Evolutionary conservation across 1,139 yeast species (phyloP), one percentile per base, ranked within the genome.

Genomic region (Debaryomyces psychrophilus): DNA sequence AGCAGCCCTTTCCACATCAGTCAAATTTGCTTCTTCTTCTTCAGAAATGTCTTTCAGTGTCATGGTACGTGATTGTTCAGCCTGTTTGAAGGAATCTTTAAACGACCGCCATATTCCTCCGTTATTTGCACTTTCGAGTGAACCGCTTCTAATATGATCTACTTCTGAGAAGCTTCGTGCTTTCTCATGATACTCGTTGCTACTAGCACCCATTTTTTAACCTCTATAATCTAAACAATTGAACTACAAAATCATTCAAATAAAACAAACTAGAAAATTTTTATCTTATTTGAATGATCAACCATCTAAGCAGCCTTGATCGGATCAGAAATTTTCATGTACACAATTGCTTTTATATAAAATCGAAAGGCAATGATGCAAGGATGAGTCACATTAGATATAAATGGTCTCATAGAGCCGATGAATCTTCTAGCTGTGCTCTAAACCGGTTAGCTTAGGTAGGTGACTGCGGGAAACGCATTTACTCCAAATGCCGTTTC

Each of bases 51-150:
- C 44, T 12, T 41, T 49, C 37, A 51, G 44, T 5, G 68, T 64
- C 36, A 62, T 50, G 8, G 61, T 53, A 37, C 55, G 54, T 7
- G 47, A 29, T 9, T 53, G 55, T 25, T 60, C 52, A 1, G 72
- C 74, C 4, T 70, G 72, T 45, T 65, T 69, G 59, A 69, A 69
- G 1, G 75, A 69, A 48, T 69, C 70, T 44, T 55, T 61, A 52
- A 69, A 59, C 0, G 67, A 58, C 2, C 47, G 40, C 69, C 69
- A 66, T 14, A 55, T 15, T 8, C 61, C 60, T 5, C 41, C 31
- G 9, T 42, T 33, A 4, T 37, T 42, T 18, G 39, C 25, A 2
- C 39, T 22, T 11, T 44, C 35, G 8, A 44, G 20, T 8, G 50
- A 48, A 2, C 34, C 43, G 34, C 48, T 44, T 41, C 44, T 35